Base-by-base conservation (phyloP, 2,329 filamentous ascomycete genomes). In the Clonostachys sp. region DNA sequence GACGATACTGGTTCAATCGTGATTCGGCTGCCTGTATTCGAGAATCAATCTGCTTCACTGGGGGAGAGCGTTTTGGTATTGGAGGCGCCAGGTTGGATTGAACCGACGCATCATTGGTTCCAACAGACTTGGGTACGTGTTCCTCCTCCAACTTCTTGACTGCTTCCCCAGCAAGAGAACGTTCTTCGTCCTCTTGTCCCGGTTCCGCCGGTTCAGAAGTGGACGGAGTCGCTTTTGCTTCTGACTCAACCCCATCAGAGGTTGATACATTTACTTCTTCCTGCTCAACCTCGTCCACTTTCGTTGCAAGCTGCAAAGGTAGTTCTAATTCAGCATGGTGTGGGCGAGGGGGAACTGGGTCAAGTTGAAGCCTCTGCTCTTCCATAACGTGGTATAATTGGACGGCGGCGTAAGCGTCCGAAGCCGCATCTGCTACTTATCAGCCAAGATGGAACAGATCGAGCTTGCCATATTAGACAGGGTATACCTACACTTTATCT, bases 391-490 rank as follows among this genome's bases (percentile, higher is more conserved):
- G 73, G 58, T 82, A 95, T 2, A 96, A 70, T 48, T 89, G 85
- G 12, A 87, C 66, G 41, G 84, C 81, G 50, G 87, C 90, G 61
- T 96, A 96, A 0, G 89, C 86, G 62, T 95, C 90, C 1, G 88
- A 84, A 12, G 89, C 90, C 10, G 89, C 83, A 64, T 91, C 84
- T 88, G 33, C 2, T 17, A 30, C 20, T 17, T n/a, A 36, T 47
- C 18, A 48, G 45, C 36, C n/a, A 45, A 17, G 35, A 8, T 34
- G 17, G 17, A 33, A 13, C 8, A 18, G n/a, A 16, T 12, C 17
- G 14, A n/a, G 12, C 16, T 6, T 16, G 13, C 36, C 12, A 18
- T n/a, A 12, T 33, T 14, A 17, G 30, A 13, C 10, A 6, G 18
- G 9, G 35, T 12, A 6, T 12, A 20, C 86, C 72, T 77, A 92